Percentiles rank a stretch among this genome's conserved stretches.
Conservation (phyloP, 1,284 basidiomycete species). For the Sporisorium iseilematis-ciliati region DNA sequence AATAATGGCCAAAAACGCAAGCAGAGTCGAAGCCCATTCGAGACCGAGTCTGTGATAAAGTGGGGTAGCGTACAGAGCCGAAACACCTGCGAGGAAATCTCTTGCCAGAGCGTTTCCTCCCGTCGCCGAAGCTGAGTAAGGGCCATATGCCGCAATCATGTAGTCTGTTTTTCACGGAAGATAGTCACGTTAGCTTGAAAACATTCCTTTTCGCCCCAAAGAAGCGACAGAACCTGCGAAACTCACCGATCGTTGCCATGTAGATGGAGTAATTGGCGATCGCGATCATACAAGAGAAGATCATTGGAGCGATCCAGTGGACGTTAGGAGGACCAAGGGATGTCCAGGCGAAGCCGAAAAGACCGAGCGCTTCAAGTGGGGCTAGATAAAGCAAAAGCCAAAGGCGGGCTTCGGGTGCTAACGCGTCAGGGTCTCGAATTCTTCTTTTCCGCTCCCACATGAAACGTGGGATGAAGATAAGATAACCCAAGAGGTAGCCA, state of each 20-base stretch:
- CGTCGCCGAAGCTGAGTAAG: slow-evolving; percentile 71
- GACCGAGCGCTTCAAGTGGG: slow-evolving; percentile 71
- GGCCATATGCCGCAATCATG: slow-evolving; percentile 71
- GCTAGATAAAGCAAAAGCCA: slow-evolving; percentile 70
- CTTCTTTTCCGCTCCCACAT: slow-evolving; percentile 60
- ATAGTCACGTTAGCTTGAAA: no score
- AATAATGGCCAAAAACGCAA: slow-evolving; percentile 70
- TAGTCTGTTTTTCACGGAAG: no score
- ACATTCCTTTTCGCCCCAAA: no score
- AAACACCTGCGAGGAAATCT: slow-evolving; percentile 71
- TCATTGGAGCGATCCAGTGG: slow-evolving; percentile 72
- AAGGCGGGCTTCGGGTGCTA: slow-evolving; percentile 70
- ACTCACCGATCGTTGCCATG: slow-evolving; percentile 70
- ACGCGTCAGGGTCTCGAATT: slow-evolving; percentile 55
- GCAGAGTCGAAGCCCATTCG: slow-evolving; percentile 71
- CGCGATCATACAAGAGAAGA: slow-evolving; percentile 70
- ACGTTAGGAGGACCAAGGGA: slow-evolving; percentile 69
- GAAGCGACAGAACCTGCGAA: no score
- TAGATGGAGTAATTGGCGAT: slow-evolving; percentile 70
- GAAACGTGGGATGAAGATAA: slow-evolving; percentile 70
- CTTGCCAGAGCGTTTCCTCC: slow-evolving; percentile 68
- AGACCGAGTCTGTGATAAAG: slow-evolving; percentile 68
- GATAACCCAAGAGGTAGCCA: slow-evolving; percentile 71
- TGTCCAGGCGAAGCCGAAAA: slow-evolving; percentile 72
- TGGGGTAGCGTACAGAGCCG: slow-evolving; percentile 71